Evolutionary conservation across 2,329 filamentous ascomycete genomes (phyloP).

Genomic region (Neofusicoccum kwambonambiense): DNA sequence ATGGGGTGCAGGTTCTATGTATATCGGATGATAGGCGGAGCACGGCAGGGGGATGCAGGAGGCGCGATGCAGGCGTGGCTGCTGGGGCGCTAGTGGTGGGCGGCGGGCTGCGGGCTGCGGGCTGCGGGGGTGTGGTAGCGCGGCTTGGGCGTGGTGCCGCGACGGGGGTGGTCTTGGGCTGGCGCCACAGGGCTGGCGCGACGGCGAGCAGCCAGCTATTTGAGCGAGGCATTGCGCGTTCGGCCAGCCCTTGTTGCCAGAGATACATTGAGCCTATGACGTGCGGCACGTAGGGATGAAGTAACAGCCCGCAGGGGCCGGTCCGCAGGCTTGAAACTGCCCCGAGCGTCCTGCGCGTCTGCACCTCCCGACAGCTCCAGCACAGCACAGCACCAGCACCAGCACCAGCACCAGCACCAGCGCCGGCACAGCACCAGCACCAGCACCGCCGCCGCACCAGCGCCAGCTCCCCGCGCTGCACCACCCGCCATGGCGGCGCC

Average conservation of each 20-base stretch:
- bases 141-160: background rate
- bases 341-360: background rate
- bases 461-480: no score
- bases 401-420: no score
- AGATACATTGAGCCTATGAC: slow-evolving; percentile 14
- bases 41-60: background rate
- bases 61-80: background rate
- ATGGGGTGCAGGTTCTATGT: background rate
- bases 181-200: slow-evolving; percentile 61
- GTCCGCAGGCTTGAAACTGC: background rate
- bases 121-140: background rate
- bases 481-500: no score
- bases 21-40: slow-evolving; percentile 7
- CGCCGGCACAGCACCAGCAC: no score
- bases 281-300: slow-evolving; percentile 10
- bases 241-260: background rate
- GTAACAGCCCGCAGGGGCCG: background rate
- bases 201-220: background rate
- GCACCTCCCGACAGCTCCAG: background rate
- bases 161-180: background rate
- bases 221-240: background rate
- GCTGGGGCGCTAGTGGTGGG: background rate
- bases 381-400: no score
- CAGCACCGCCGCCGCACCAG: no score
- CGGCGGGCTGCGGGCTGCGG: background rate